These are phyloP conservation scores for Candida xyloterini DNA, from an alignment of 805 yeast species.

Conservation along the genomic window DNA sequence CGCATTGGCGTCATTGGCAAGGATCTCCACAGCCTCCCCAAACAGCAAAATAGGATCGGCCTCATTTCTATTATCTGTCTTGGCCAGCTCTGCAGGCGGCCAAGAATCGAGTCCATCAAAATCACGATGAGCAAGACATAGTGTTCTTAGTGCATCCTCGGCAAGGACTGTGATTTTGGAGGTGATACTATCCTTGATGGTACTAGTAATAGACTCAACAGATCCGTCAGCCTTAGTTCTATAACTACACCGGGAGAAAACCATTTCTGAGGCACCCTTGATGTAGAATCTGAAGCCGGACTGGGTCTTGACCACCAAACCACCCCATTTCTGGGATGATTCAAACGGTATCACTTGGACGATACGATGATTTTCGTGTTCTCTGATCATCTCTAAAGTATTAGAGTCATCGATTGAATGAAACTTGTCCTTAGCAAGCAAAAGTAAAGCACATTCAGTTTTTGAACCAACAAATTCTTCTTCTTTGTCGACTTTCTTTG, in stretches of 20 bases:
- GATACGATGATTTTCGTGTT: conserved; percentile 38
- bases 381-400: conserved; percentile 44
- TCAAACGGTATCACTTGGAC: conserved; percentile 87
- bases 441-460: conserved; percentile 86
- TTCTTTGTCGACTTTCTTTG: conserved; percentile 1
- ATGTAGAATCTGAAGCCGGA: conserved; percentile 59
- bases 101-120: conserved; percentile 46
- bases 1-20: conserved; percentile 20
- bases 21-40: conserved; percentile 30
- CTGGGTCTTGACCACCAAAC: conserved; percentile 54
- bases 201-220: conserved; percentile 30
- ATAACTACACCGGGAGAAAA: conserved; percentile 57
- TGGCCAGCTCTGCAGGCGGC: conserved; percentile 61
- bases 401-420: conserved; percentile 40
- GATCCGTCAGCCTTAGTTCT: conserved; percentile 33
- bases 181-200: conserved; percentile 29
- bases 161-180: conserved; percentile 52
- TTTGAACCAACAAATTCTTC: conserved; percentile 87
- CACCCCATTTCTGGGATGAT: conserved; percentile 91
- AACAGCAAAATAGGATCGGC: conserved; percentile 45
- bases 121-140: conserved; percentile 82
- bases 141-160: conserved; percentile 77
- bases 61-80: conserved; percentile 31
- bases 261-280: conserved; percentile 95
- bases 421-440: conserved; percentile 59